Base-by-base conservation (phyloP, 257 asterid genomes). In the Scutellaria barbata region DNA sequence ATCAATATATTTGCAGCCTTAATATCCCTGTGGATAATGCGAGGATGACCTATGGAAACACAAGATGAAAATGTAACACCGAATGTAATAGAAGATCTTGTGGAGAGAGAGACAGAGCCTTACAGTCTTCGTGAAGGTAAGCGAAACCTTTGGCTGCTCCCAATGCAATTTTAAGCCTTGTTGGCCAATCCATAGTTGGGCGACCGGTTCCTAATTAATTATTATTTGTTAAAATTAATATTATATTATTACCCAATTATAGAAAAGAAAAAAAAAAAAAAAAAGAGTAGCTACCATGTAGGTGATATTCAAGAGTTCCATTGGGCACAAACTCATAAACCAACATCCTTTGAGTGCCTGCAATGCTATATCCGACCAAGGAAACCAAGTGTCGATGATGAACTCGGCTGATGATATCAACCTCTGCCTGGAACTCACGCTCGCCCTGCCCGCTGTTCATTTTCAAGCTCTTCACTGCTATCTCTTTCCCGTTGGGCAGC, bases 1-100 rank as follows among this genome's bases (percentile, higher is more conserved):
- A 92, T 66, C 68, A 92, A 78, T 46, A 92, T 92, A 73, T 92
- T 90, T 72, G 98, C 90, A 48, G 96, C 85, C 77, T 92, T 92
- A 62, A 92, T 88, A 71, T 92, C 98, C 63, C 98, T 81, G 60
- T 92, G 98, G 51, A 92, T 92, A 41, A 90, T 90, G 51, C 96
- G 96, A 69, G 98, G 98, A 72, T 92, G 96, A 57, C 98, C 98
- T 92, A 74, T 63, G 82, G 5, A 7, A 42, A 42, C 8, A n/a
- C n/a, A n/a, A n/a, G n/a, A n/a, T n/a, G n/a, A n/a, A n/a, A n/a
- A n/a, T n/a, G n/a, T n/a, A n/a, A n/a, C n/a, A n/a, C n/a, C n/a
- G n/a, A n/a, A n/a, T n/a, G n/a, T n/a, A n/a, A n/a, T n/a, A n/a
- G n/a, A n/a, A n/a, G n/a, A n/a, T n/a, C n/a, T n/a, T n/a, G n/a